Percentiles rank a stretch among this genome's conserved stretches.
These are phyloP conservation scores for Protostelium mycophagum DNA, from an alignment of 78 protist species.

Conservation along the genomic window DNA sequence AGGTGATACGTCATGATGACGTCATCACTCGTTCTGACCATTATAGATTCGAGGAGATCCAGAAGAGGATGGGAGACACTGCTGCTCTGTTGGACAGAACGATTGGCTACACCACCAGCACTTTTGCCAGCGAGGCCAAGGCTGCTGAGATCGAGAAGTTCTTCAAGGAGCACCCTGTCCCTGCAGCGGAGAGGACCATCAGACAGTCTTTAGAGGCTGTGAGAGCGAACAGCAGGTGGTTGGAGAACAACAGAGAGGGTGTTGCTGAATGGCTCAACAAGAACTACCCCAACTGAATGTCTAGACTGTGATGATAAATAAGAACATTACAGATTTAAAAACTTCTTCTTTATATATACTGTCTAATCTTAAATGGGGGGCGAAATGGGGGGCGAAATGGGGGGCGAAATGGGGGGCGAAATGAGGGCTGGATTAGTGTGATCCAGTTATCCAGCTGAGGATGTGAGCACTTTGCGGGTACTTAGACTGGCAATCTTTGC, in stretches of 20 bases:
- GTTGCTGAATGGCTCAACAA: background rate
- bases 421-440: no score
- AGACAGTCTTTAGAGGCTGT: constrained; percentile 24
- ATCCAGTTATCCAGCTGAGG: no score
- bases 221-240: constrained; percentile 10
- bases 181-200: constrained; percentile 25
- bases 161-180: constrained; percentile 14
- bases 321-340: no score
- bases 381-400: no score
- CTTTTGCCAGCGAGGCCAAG: background rate
- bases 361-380: no score
- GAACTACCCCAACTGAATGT: background rate
- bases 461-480: no score
- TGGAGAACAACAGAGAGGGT: background rate
- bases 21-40: background rate
- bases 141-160: constrained; percentile 5
- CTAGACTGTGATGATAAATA: no score
- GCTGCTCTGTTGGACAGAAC: background rate
- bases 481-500: no score
- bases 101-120: background rate
- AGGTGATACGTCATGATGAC: background rate
- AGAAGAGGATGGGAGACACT: background rate
- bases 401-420: no score
- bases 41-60: background rate
- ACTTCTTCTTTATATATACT: no score